Conservation (phyloP, 2,329 filamentous ascomycete genomes). For the Coleophoma eucalyptorum region DNA sequence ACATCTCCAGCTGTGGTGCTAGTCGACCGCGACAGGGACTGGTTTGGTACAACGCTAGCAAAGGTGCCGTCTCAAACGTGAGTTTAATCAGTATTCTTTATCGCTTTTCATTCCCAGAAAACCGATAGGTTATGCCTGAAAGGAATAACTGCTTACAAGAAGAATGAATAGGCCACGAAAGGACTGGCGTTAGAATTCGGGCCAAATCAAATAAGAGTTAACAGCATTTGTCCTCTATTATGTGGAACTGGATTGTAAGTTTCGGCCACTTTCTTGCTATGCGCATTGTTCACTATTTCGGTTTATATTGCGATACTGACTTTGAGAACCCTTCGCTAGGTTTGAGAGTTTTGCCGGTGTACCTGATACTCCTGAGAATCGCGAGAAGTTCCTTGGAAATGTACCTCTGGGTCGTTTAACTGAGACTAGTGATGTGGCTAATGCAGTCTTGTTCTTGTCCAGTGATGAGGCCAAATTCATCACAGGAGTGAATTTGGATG, state of each 20-base stretch:
- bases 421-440: not conserved
- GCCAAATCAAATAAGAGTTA: conserved; percentile 66
- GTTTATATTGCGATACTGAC: no score
- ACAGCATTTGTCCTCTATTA: conserved; percentile 63
- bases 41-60: conserved; percentile 1
- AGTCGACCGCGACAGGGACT: not conserved
- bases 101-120: no score
- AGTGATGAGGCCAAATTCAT: no score
- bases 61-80: conserved; percentile 41
- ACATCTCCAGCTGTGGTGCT: conserved; percentile 21
- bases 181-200: conserved; percentile 69
- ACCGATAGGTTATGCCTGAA: no score
- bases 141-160: not conserved
- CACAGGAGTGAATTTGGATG: no score
- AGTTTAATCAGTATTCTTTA: not conserved
- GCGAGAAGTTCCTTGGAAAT: not conserved
- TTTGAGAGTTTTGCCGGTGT: not conserved
- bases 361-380: no score
- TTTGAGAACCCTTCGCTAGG: no score
- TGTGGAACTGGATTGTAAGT: conserved; percentile 66
- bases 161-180: conserved; percentile 45
- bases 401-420: not conserved
- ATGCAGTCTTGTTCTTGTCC: no score
- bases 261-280: no score
- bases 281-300: no score